Base-by-base conservation (phyloP, 805 yeast species). In the Wickerhamiella galacta region DNA sequence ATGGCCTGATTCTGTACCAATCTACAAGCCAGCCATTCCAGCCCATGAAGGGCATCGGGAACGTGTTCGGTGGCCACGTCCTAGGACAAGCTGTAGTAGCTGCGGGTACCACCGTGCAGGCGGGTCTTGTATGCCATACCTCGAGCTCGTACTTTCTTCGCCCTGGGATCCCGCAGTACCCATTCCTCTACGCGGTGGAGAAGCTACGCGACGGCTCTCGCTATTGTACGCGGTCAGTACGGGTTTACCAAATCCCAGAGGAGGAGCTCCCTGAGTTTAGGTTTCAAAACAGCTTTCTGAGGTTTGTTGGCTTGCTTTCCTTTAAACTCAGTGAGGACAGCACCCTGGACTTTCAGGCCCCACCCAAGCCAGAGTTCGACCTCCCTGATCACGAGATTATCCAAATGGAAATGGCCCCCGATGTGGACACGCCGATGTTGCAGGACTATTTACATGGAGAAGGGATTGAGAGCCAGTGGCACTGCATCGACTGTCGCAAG, bases 11-110 rank as follows among this genome's bases (percentile, higher is more conserved):
- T 26, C 28, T 35, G 16, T 48, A 41, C 38, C 45, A 43, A 33
- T 42, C 48, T 3, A 35, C 36, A 4, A 33, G 36, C 7, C 32
- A 19, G 18, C 51, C 52, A 4, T 48, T 47, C 32, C 39, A 36
- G 27, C 52, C 52, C 15, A 31, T 40, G 28, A 37, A 30, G 16
- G 47, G 47, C 22, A 25, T 27, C 23, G 44, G 44, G 5, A 48
- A 47, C 6, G 50, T 39, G 16, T 48, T 47, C 39, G 51, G 49
- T 12, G 53, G 53, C 20, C 53, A 49, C 31, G 51, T 49, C 3
- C 36, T 48, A 12, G 53, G 43, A 10, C 53, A 49, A 30, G 37
- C 43, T 5, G 41, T 42, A 4, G 33, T 35, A 8, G 51, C 41
- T 4, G 53, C 46, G 3, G 37, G 46, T 8, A 27, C 28, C 22